These are phyloP conservation scores for Exophiala mesophila DNA, from an alignment of 2,329 filamentous ascomycete genomes.

Conservation along the genomic window DNA sequence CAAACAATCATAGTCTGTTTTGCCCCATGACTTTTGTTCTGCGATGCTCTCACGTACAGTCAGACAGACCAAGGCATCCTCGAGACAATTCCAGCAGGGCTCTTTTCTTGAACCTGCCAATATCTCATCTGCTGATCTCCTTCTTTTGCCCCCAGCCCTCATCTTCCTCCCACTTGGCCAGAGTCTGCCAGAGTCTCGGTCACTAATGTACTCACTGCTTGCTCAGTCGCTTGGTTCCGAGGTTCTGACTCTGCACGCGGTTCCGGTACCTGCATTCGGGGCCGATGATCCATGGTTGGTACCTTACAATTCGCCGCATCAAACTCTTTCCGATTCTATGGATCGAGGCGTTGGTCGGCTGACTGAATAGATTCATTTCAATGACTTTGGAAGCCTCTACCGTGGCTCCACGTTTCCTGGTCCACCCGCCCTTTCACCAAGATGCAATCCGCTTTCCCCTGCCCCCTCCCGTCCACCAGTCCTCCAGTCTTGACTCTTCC, in stretches of 20 bases:
- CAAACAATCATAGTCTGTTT: no score
- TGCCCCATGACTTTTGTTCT: no score
- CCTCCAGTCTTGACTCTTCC: slow-evolving; percentile 7
- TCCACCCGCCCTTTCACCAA: neutral
- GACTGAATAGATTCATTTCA: neutral
- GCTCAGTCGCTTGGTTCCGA: neutral
- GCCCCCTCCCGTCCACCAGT: neutral
- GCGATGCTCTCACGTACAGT: no score
- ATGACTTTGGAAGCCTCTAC: neutral
- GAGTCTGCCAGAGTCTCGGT: no score
- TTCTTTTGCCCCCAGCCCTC: no score
- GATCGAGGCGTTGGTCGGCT: neutral
- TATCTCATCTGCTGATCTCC: neutral
- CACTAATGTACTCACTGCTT: slow-evolving; percentile 1
- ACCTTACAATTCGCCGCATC: neutral
- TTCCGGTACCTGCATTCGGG: slow-evolving; percentile 33
- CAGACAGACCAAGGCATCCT: no score
- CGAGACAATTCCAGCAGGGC: no score
- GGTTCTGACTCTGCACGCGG: slow-evolving; percentile 36
- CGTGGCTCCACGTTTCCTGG: neutral
- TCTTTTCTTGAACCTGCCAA: no score
- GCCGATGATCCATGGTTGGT: neutral
- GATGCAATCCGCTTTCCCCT: no score
- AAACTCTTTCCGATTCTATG: neutral
- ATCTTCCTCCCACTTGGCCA: neutral